Base-by-base conservation (phyloP, 768 basidiomycete species). In the Suillus bovinus region DNA sequence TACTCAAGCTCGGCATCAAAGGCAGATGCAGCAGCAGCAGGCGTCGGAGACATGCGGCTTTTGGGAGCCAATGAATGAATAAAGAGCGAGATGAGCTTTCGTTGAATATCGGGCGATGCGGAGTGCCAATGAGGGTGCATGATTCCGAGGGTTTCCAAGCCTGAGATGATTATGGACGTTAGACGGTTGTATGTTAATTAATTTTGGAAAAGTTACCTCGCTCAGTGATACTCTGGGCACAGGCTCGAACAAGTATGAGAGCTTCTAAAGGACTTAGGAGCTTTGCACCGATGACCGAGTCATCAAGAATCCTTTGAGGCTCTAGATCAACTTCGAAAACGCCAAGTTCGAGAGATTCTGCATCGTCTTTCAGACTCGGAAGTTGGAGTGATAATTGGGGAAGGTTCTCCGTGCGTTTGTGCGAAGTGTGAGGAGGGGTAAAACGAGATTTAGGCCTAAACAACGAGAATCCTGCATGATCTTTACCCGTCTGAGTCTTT, bases 71-170 rank as follows among this genome's bases (percentile, higher is more conserved):
- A 79, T 1, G 89, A 89, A 65, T 82, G 83, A 63, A 93, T 79
- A 77, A 88, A 93, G 29, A 70, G 82, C 20, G 89, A 89, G 61
- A 92, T 84, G 36, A 93, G 85, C 64, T 73, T 79, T 66, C 77
- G 85, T 72, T 93, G 91, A n/a, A 82, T 74, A 11, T 85, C 82
- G 9, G 84, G 84, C 7, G 89, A 91, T 10, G 91, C 81, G 44
- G 90, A 87, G 71, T 89, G 81, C 91, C 89, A 93, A 71, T 93
- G 88, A 6, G 92, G 90, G 68, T 89, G 89, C 89, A 93, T 93
- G 52, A 93, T 80, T 22, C 91, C 92, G 52, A 90, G 86, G 4
- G 88, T 86, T 71, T 92, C 90, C 57, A 92, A 79, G n/a, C 91
- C 91, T 93, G 63, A 63, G 53, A 59, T 52, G 52, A 0, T 4